These are phyloP conservation scores for Psilocybe azurescens DNA, from an alignment of 768 basidiomycete genomes.

Conservation along the genomic window DNA sequence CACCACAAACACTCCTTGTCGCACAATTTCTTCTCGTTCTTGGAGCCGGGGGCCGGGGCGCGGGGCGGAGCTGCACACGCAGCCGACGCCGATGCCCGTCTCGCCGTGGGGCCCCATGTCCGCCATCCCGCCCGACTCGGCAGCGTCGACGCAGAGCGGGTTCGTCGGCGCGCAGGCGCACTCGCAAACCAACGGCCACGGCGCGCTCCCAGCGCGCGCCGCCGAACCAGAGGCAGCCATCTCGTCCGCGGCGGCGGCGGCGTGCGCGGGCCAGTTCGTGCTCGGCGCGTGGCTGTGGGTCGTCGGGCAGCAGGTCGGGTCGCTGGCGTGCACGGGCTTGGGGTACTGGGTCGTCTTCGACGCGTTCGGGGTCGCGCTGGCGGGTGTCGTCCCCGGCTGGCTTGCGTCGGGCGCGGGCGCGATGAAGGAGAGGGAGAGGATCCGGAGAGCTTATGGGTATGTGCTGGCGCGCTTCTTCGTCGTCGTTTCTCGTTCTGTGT, in stretches of 20 bases:
- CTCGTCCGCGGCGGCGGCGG: slow-evolving; percentile 27
- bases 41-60: slow-evolving; percentile 68
- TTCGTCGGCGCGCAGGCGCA: slow-evolving; percentile 18
- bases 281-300: slow-evolving; percentile 87
- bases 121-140: slow-evolving; percentile 35
- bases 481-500: neutral
- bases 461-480: slow-evolving; percentile 13
- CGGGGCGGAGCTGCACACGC: slow-evolving; percentile 52
- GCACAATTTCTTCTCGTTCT: slow-evolving; percentile 95
- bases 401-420: slow-evolving; percentile 31
- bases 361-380: slow-evolving; percentile 75
- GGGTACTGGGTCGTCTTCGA: slow-evolving; percentile 99
- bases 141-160: slow-evolving; percentile 16
- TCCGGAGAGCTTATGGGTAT: slow-evolving; percentile 67
- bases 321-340: slow-evolving; percentile 85
- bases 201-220: neutral
- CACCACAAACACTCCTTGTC: slow-evolving; percentile 95
- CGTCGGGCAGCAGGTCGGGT: slow-evolving; percentile 85
- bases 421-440: slow-evolving; percentile 36
- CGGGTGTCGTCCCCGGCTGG: slow-evolving; percentile 49
- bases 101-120: slow-evolving; percentile 75
- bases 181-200: slow-evolving; percentile 1
- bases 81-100: slow-evolving; percentile 62
- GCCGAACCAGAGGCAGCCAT: slow-evolving; percentile 5
- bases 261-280: slow-evolving; percentile 53